These are phyloP conservation scores for Neotropicomus parvogracilis DNA, from an alignment of 1,284 basidiomycete genomes.

Conservation along the genomic window DNA sequence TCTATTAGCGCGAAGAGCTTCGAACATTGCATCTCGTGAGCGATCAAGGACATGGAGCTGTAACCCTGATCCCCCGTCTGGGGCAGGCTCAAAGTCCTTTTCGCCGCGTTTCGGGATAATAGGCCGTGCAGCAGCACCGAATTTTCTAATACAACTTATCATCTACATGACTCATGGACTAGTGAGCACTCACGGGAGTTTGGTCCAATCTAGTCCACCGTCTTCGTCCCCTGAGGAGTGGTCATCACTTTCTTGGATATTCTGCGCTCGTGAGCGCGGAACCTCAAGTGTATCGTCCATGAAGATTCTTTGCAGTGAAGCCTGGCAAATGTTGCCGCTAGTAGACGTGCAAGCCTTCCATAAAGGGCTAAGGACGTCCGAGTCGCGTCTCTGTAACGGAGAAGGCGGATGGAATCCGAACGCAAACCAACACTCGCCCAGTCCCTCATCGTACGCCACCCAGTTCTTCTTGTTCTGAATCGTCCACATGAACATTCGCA, in stretches of 20 bases:
- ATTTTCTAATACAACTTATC: slow-evolving; percentile 19
- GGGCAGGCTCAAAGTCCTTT: slow-evolving; percentile 90
- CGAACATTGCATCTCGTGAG: slow-evolving; percentile 79
- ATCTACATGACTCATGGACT: not conserved
- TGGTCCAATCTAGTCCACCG: slow-evolving; percentile 57
- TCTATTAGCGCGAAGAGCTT: slow-evolving; percentile 69
- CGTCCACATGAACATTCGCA: slow-evolving; percentile 11
- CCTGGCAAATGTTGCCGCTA: too few relatives aligned
- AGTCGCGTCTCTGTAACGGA: too few relatives aligned
- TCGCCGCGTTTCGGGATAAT: slow-evolving; percentile 90
- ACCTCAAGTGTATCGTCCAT: slow-evolving; percentile 52
- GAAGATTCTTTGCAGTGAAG: not conserved
- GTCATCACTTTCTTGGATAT: slow-evolving; percentile 28
- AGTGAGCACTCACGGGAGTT: slow-evolving; percentile 38
- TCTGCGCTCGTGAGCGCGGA: slow-evolving; percentile 32
- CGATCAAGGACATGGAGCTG: slow-evolving; percentile 72
- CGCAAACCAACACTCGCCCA: slow-evolving; percentile 36
- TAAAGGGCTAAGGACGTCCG: slow-evolving; percentile 11
- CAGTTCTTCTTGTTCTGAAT: slow-evolving; percentile 9
- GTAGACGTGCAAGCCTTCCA: slow-evolving; percentile 1
- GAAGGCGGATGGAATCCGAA: slow-evolving; percentile 30
- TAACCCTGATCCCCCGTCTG: slow-evolving; percentile 73
- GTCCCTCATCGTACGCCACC: slow-evolving; percentile 35
- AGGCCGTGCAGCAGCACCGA: slow-evolving; percentile 35
- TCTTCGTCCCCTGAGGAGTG: slow-evolving; percentile 54